phyloP scores from a whole-genome alignment of 2,329 filamentous ascomycete genomes.

The Aspergillus clavatus region DNA sequence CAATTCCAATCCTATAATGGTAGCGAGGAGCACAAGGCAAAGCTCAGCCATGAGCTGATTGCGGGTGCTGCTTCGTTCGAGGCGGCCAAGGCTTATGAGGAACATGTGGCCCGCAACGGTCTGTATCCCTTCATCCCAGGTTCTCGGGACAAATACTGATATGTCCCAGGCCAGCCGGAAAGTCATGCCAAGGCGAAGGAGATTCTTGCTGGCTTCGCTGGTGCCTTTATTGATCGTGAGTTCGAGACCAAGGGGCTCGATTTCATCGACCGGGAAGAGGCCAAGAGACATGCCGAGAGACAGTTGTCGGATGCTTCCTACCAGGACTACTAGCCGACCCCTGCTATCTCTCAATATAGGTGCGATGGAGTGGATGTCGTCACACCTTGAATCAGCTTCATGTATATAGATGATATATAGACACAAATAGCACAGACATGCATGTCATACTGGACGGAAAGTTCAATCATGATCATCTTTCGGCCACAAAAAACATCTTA shows the following conservation, averaged over 20 bases:
- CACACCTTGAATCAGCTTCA: too few species aligned
- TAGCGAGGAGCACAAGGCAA: conserved; percentile 51
- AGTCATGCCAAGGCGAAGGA: conserved; percentile 73
- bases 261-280: conserved; percentile 54
- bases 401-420: too few species aligned
- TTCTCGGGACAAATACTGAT: too few species aligned
- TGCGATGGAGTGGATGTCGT: not conserved
- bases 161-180: conserved; percentile 57
- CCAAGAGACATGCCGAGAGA: conserved; percentile 53
- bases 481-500: too few species aligned
- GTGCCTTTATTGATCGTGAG: conserved; percentile 71
- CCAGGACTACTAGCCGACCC: conserved; percentile 10
- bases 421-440: too few species aligned
- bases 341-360: too few species aligned
- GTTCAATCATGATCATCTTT: too few species aligned
- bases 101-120: conserved; percentile 66
- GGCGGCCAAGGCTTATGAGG: conserved; percentile 74
- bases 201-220: conserved; percentile 67
- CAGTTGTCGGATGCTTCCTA: conserved; percentile 44
- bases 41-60: conserved; percentile 67
- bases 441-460: too few species aligned
- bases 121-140: too few species aligned
- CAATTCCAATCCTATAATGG: conserved; percentile 21
- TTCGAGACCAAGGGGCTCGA: conserved; percentile 63
- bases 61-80: conserved; percentile 73